A percentile compares a stretch with the other conserved stretches of the same genome.
These are phyloP conservation scores for Creolimax fragrantissima DNA, from an alignment of 78 protist genomes.

Conservation along the genomic window DNA sequence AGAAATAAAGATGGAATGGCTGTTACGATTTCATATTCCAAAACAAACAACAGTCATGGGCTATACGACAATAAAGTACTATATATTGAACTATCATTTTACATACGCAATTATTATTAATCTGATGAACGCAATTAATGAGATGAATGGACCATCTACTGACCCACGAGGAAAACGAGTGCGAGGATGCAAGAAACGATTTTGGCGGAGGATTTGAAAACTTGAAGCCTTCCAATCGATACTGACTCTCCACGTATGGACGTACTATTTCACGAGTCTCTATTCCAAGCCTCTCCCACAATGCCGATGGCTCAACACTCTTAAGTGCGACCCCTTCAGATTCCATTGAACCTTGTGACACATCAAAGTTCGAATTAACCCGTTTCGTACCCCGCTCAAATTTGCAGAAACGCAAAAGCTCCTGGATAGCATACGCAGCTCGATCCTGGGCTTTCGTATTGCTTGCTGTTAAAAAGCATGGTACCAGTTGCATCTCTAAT, in stretches of 20 bases:
- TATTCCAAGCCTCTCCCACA: neutral
- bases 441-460: neutral
- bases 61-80: no score
- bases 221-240: neutral
- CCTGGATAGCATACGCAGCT: neutral
- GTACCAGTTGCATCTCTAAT: neutral
- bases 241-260: neutral
- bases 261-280: neutral
- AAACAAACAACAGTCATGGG: no score
- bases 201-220: neutral
- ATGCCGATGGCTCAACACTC: neutral
- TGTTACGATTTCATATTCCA: no score
- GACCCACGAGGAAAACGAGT: neutral
- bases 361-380: no score
- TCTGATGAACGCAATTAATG: no score
- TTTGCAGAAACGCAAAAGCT: neutral
- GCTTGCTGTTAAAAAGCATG: neutral
- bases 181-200: neutral
- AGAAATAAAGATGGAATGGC: no score
- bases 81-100: no score
- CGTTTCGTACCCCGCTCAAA: neutral
- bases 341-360: no score
- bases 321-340: no score
- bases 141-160: neutral
- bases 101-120: no score